Evolutionary conservation across 108 stramenopile species (phyloP), one percentile per base, ranked within the genome.

Genomic region (Skeletonema potamos): DNA sequence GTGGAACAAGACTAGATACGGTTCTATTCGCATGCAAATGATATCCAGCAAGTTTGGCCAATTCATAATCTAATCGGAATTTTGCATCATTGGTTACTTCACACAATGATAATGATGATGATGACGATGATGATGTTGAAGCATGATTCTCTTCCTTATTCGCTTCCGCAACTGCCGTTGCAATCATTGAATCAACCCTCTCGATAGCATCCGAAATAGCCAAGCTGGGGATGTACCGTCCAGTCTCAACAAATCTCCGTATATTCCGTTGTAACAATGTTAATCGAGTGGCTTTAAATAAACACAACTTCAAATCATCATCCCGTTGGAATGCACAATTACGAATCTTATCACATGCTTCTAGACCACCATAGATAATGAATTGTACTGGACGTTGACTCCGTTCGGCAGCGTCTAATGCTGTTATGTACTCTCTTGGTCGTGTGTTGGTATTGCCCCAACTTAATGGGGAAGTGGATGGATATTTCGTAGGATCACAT

Each of bases 361-460:
- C 81, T 32, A 74, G 57, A 28, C 81, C 81, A 65, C 75, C 77
- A 55, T 67, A 89, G 15, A 84, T 66, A 6, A 90, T 65, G 69
- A 93, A 91, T 26, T 84, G 64, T n/a, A 93, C 90, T 2, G 92
- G 89, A 55, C 92, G 76, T 59, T 82, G 61, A 61, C 75, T 84
- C 18, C 58, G 36, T 26, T 51, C 41, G 12, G 89, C 89, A 27
- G 79, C 84, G 56, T 88, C 87, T 54, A 93, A 76, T 24, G 90
- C 92, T 20, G 44, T 20, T 32, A 58, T 44, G 64, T 85, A 89
- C 28, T 93, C 90, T 46, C 79, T 65, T 17, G 85, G 73, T 58
- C 86, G 79, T 6, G 90, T 77, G 51, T 93, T 93, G n/a, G 92
- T 93, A 64, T 93, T 93, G 1, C 92, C 92, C 90, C 89, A 87